Percentiles rank a stretch among this genome's conserved stretches.
Conservation (phyloP, 768 basidiomycete species). For the Kwoniella bestiolae region DNA sequence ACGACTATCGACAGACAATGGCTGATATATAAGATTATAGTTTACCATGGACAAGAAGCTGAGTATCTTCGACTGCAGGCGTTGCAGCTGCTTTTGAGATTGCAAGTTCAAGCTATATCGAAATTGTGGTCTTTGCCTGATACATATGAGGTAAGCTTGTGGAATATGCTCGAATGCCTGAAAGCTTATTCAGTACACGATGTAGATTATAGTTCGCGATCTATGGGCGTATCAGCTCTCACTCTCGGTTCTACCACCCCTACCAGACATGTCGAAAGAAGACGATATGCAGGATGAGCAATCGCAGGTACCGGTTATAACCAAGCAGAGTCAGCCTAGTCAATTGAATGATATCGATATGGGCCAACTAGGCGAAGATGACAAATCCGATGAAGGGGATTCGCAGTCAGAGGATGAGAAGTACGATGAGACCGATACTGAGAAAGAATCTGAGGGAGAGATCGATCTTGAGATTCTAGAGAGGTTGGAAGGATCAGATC, state of each 20-base stretch:
- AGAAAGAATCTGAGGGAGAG: slow-evolving; percentile 30
- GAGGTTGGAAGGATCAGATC: slow-evolving; percentile 19
- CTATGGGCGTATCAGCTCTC: slow-evolving; percentile 54
- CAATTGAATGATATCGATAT: slow-evolving; percentile 15
- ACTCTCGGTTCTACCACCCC: slow-evolving; percentile 35
- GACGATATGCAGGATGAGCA: not conserved
- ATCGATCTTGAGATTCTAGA: slow-evolving; percentile 40
- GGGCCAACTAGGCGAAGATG: slow-evolving; percentile 27
- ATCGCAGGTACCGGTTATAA: slow-evolving; percentile 1
- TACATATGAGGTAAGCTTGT: slow-evolving; percentile 43
- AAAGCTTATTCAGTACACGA: not conserved
- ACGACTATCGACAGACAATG: not conserved
- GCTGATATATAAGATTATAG: slow-evolving; percentile 59
- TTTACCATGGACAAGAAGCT: slow-evolving; percentile 80
- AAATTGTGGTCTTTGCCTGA: slow-evolving; percentile 50
- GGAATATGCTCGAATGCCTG: too few relatives aligned
- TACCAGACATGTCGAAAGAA: slow-evolving; percentile 12
- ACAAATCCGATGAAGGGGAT: slow-evolving; percentile 25
- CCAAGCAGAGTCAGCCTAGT: slow-evolving; percentile 6
- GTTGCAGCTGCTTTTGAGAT: slow-evolving; percentile 76
- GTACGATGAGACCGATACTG: slow-evolving; percentile 34
- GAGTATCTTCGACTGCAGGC: slow-evolving; percentile 82
- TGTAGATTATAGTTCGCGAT: slow-evolving; percentile 54
- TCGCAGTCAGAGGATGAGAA: slow-evolving; percentile 32
- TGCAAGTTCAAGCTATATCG: slow-evolving; percentile 64